Evolutionary conservation across 257 asterid genomes (phyloP).

Genomic region (Nicotiana otophora): DNA sequence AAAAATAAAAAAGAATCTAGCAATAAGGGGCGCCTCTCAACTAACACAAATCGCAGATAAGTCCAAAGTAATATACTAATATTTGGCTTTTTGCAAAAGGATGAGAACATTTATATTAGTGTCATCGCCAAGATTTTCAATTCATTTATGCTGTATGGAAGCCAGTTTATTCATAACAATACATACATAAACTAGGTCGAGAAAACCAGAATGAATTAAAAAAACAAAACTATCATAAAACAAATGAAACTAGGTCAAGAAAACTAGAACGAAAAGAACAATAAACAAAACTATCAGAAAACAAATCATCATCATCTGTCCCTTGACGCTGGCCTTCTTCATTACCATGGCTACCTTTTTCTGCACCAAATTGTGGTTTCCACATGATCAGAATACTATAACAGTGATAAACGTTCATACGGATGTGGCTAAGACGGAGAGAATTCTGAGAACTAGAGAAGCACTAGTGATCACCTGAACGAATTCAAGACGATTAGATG

Average conservation of each 20-base stretch:
- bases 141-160: not conserved
- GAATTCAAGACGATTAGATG: slow-evolving; percentile 94
- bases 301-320: slow-evolving; percentile 86
- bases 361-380: slow-evolving; percentile 33
- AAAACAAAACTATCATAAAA: not conserved
- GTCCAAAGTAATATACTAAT: not conserved
- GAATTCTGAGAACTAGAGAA: not conserved
- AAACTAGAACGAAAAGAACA: slow-evolving; percentile 76
- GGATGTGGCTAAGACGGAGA: not conserved
- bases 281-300: slow-evolving; percentile 72
- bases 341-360: slow-evolving; percentile 85
- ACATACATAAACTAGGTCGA: not conserved
- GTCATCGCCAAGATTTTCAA: not conserved
- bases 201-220: not conserved
- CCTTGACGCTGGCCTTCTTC: slow-evolving; percentile 97
- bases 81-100: not conserved
- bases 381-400: not conserved
- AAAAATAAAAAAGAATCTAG: too few relatives aligned
- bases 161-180: not conserved
- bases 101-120: not conserved
- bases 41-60: not conserved
- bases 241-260: slow-evolving; percentile 45
- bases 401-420: not conserved
- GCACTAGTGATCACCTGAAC: slow-evolving; percentile 59
- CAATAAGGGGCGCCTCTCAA: too few relatives aligned